phyloP scores from a whole-genome alignment of 257 asterid genomes.

The Plectranthus barbatus region DNA sequence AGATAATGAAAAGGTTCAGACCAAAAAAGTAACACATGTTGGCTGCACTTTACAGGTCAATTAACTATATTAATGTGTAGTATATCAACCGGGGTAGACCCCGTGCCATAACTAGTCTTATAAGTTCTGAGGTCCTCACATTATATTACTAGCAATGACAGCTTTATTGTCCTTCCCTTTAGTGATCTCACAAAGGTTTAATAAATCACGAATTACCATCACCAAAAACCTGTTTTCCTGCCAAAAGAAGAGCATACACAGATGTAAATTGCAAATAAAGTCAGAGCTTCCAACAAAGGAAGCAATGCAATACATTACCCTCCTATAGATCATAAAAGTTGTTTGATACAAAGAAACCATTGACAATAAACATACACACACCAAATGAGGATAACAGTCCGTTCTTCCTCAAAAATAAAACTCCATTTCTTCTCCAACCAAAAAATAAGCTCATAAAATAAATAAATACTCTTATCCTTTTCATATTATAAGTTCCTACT shows the following conservation, averaged over 20 bases:
- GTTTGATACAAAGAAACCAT: not conserved
- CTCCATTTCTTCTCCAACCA: not conserved
- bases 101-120: not conserved
- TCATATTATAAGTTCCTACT: not conserved
- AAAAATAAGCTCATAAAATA: not conserved
- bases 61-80: slow-evolving; percentile 3
- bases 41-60: not conserved
- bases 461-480: not conserved
- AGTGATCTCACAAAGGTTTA: slow-evolving; percentile 91
- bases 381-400: not conserved
- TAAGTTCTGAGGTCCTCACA: slow-evolving; percentile 42
- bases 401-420: not conserved
- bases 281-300: not conserved
- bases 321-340: not conserved
- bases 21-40: not conserved
- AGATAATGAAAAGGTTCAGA: not conserved
- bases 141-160: slow-evolving; percentile 95
- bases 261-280: not conserved
- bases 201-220: slow-evolving; percentile 94
- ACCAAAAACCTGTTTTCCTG: slow-evolving; percentile 98
- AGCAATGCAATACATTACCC: not conserved
- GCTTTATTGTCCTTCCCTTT: slow-evolving; percentile 99
- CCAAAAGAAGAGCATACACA: slow-evolving; percentile 10
- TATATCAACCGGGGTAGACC: not conserved
- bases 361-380: not conserved